These are phyloP conservation scores for Cryptosporidium baileyi DNA, from an alignment of 169 alveolate genomes.

Conservation along the genomic window DNA sequence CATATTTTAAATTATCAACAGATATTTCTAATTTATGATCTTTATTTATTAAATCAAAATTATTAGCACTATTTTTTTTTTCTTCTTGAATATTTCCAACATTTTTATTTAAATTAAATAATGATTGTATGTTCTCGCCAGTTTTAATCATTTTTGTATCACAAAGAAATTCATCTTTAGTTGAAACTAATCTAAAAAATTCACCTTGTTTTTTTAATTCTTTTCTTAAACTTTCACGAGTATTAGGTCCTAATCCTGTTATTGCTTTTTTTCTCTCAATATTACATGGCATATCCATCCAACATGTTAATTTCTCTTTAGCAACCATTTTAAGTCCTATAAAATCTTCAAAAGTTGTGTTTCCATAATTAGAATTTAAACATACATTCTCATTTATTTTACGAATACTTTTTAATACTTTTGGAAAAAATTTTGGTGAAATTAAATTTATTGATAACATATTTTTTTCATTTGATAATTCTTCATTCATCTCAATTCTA, in stretches of 20 bases:
- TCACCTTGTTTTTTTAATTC: slow-evolving; percentile 66
- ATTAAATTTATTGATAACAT: neutral
- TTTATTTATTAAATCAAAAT: neutral
- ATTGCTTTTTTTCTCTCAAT: slow-evolving; percentile 51
- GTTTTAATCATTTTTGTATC: slow-evolving; percentile 36
- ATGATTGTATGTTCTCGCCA: too few relatives aligned
- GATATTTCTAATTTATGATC: neutral
- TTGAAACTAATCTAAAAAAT: slow-evolving; percentile 46
- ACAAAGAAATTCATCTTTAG: slow-evolving; percentile 60
- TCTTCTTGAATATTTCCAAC: too few relatives aligned
- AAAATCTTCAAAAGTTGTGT: neutral
- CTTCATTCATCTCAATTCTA: neutral
- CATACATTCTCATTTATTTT: neutral
- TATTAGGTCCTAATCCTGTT: slow-evolving; percentile 62
- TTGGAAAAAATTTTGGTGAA: neutral
- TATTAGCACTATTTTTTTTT: neutral
- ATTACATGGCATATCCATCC: slow-evolving; percentile 67
- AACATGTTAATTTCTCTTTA: slow-evolving; percentile 17
- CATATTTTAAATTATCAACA: too few relatives aligned
- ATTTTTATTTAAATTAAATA: too few relatives aligned
- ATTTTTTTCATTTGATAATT: neutral
- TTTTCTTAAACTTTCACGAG: slow-evolving; percentile 51
- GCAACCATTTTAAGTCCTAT: slow-evolving; percentile 57
- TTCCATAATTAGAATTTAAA: neutral
- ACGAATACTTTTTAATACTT: neutral